phyloP scores from a whole-genome alignment of 495 filamentous ascomycete genomes.

The Trichoderma asperelloides region DNA sequence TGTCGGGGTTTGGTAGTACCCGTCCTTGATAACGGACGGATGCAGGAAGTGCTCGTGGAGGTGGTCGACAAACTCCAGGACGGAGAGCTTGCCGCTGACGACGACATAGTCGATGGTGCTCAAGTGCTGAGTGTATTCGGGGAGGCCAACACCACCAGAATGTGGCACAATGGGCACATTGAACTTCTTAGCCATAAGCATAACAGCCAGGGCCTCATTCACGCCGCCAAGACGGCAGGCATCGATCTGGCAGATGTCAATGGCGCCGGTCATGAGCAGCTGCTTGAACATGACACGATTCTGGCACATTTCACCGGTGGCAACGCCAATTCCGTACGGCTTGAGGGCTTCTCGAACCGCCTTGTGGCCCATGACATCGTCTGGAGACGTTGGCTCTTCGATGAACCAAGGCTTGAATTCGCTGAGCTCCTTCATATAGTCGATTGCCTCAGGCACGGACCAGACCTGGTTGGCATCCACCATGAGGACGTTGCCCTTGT shows the following conservation, averaged over 20 bases:
- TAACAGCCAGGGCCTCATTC: slow-evolving; percentile 86
- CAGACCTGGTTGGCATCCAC: slow-evolving; percentile 94
- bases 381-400: slow-evolving; percentile 90
- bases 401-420: slow-evolving; percentile 95
- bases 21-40: slow-evolving; percentile 69
- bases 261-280: slow-evolving; percentile 64
- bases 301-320: slow-evolving; percentile 95
- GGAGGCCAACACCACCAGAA: slow-evolving; percentile 80
- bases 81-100: slow-evolving; percentile 67
- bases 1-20: slow-evolving; percentile 78
- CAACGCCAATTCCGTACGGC: slow-evolving; percentile 71
- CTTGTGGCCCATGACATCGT: slow-evolving; percentile 84
- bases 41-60: slow-evolving; percentile 89
- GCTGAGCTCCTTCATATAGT: slow-evolving; percentile 72
- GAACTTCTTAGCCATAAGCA: slow-evolving; percentile 83
- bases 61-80: slow-evolving; percentile 89
- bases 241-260: slow-evolving; percentile 86
- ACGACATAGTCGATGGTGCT: slow-evolving; percentile 92
- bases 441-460: slow-evolving; percentile 85
- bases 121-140: slow-evolving; percentile 90
- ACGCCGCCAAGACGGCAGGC: slow-evolving; percentile 87
- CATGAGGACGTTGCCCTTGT: slow-evolving; percentile 82
- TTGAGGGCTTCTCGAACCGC: slow-evolving; percentile 70
- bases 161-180: slow-evolving; percentile 80
- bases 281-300: slow-evolving; percentile 94